These are phyloP conservation scores for Sisymbrium altissimum DNA, from an alignment of 345 rosid genomes.

Conservation along the genomic window DNA sequence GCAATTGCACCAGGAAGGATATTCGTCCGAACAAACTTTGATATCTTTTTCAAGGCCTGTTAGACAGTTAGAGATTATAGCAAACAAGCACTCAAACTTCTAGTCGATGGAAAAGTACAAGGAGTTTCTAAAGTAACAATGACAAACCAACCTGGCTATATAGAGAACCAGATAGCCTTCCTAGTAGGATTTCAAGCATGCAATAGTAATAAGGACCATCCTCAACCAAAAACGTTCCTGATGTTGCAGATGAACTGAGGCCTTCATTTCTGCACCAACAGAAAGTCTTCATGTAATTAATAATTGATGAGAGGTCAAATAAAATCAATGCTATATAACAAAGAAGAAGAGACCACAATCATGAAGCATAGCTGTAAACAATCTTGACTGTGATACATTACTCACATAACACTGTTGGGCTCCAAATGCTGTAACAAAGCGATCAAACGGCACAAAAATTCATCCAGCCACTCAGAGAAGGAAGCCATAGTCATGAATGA, in stretches of 20 bases:
- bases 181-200: conserved; percentile 96
- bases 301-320: conserved; percentile 1
- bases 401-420: conserved; percentile 90
- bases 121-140: conserved; percentile 5
- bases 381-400: conserved; percentile 6
- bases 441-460: conserved; percentile 84
- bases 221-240: conserved; percentile 95
- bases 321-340: conserved; percentile 3
- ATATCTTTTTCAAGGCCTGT: conserved; percentile 93
- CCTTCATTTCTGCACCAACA: conserved; percentile 76
- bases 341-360: conserved; percentile 13
- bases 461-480: conserved; percentile 97
- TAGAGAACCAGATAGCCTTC: conserved; percentile 79
- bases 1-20: conserved; percentile 99
- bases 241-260: conserved; percentile 78
- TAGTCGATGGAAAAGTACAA: neutral
- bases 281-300: neutral
- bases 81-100: conserved; percentile 13
- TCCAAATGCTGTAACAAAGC: conserved; percentile 90
- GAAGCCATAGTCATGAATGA: conserved; percentile 73
- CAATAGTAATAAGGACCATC: conserved; percentile 97
- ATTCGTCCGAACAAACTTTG: conserved; percentile 86
- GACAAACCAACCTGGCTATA: conserved; percentile 79
- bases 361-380: neutral
- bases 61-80: conserved; percentile 40